Evolutionary conservation across 306 rosid genomes (phyloP).

Genomic region (Medicago arabica): DNA sequence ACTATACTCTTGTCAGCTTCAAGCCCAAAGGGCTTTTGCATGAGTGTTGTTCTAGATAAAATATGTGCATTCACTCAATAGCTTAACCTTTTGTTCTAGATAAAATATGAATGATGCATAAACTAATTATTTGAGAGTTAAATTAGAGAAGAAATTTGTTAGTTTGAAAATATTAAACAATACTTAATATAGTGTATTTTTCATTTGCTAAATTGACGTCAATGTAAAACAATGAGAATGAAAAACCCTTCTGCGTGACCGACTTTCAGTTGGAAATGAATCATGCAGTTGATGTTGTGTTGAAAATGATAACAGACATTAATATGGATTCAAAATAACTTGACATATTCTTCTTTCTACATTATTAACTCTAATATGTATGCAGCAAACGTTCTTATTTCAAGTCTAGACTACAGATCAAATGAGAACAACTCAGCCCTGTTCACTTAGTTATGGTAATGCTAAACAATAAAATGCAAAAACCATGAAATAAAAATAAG

Average conservation of each 20-base stretch:
- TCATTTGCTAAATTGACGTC: neutral
- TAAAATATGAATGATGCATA: neutral
- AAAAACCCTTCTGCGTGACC: neutral
- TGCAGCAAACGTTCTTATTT: neutral
- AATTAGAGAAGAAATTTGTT: neutral
- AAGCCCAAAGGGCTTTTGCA: neutral
- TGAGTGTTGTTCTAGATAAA: neutral
- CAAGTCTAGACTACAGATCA: slow-evolving; percentile 1
- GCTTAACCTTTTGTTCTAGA: slow-evolving; percentile 2
- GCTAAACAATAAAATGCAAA: neutral
- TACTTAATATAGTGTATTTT: neutral
- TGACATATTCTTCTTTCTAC: neutral
- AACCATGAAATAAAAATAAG: neutral
- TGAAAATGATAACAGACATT: neutral
- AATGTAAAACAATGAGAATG: neutral
- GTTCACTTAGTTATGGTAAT: neutral
- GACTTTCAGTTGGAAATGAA: neutral
- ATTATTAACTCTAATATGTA: neutral
- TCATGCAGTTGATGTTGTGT: neutral
- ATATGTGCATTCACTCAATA: neutral
- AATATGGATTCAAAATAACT: no score
- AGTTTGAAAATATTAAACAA: no score
- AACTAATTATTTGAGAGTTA: neutral
- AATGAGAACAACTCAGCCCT: neutral
- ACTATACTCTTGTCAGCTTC: neutral